Base-by-base conservation (phyloP, 345 rosid genomes). In the Citrus sp. region DNA sequence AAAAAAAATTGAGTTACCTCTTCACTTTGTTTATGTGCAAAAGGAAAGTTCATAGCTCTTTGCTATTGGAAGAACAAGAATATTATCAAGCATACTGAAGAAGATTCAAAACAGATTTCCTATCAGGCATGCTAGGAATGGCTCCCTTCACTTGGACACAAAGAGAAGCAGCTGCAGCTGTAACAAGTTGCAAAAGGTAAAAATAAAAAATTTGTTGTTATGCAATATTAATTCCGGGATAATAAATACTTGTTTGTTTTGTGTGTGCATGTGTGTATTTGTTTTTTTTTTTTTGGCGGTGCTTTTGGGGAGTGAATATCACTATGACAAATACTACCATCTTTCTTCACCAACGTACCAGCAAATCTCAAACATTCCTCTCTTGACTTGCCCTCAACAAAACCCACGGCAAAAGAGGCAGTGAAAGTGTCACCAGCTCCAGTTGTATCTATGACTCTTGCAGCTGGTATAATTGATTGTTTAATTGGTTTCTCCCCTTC, bases 361-460 rank as follows among this genome's bases (percentile, higher is more conserved):
- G 99, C 99, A 87, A 91, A 96, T 90, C 86, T 89, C 87, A 94
- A 80, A 84, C 95, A 91, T 80, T 89, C 93, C 78, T 79, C 87
- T 86, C 77, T 86, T 27, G 94, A 77, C 79, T 88, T 96, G 68
- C 98, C 99, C 85, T 96, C 98, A 4, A 90, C 90, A 73, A 91
- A 82, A 56, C 98, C 97, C 83, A 96, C 99, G 18, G 98, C 97
- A 87, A 94, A 96, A 14, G 99, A 89, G 46, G 99, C 97, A 4
- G 98, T 96, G 78, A 91, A 96, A 51, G 99, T 96, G 84, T 96
- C 99, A 9, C 99, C 99, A 1, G 99, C 99, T 73, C 99, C 99
- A 14, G 99, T 96, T 2, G 99, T 92, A 86, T 96, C 99, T 2
- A 94, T 58, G 16, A 94, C 97, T 82, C 82, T 87, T 73, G 86